These are phyloP conservation scores for Zygosaccharomyces pseudorouxii DNA, from an alignment of 805 yeast genomes.

Conservation along the genomic window DNA sequence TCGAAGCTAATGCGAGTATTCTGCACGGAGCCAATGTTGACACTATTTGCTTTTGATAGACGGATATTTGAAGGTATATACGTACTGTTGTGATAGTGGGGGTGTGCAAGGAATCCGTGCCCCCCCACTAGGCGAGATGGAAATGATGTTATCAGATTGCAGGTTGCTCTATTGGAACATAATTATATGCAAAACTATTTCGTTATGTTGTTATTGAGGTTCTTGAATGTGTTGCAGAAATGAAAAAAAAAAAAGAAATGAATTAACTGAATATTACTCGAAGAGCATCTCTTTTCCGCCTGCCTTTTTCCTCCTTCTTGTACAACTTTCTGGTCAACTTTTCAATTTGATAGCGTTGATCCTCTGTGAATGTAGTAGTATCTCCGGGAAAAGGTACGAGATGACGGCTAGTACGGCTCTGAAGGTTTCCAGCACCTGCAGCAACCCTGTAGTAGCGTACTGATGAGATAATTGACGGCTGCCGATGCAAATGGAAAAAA, in stretches of 20 bases:
- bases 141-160: not conserved
- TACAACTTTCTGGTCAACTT: constrained; percentile 13
- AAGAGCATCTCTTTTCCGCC: constrained; percentile 16
- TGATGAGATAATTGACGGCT: constrained; percentile 11
- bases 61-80: not conserved
- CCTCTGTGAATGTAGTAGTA: constrained; percentile 8
- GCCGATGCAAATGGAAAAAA: constrained; percentile 7
- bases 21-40: not conserved
- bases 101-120: not conserved
- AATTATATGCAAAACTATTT: not conserved
- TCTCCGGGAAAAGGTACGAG: constrained; percentile 10
- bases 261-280: constrained; percentile 11
- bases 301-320: constrained; percentile 16
- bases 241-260: not conserved
- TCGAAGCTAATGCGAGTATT: not conserved
- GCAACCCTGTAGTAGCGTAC: constrained; percentile 13
- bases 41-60: not conserved
- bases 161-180: not conserved
- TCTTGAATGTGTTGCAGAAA: not conserved
- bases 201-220: too few species aligned
- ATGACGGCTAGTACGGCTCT: not conserved
- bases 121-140: not conserved
- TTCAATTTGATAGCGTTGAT: constrained; percentile 9
- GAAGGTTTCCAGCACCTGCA: not conserved
- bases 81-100: not conserved